phyloP scores from a whole-genome alignment of 2,329 filamentous ascomycete species.

The Myrmaecium sp. region DNA sequence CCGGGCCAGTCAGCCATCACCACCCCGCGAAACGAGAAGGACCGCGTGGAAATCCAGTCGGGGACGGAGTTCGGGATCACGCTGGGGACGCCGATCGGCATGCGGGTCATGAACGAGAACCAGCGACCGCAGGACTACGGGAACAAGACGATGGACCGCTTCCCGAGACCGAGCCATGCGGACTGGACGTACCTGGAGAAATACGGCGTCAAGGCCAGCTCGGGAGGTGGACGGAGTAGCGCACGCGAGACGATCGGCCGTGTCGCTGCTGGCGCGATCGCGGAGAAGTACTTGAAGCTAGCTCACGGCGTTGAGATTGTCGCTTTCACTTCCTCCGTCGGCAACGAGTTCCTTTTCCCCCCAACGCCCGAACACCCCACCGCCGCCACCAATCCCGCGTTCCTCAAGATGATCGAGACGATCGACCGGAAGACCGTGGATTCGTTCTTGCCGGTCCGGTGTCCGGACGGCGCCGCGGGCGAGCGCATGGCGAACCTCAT shows the following conservation, averaged over 20 bases:
- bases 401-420: slow-evolving; percentile 54
- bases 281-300: slow-evolving; percentile 75
- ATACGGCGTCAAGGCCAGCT: slow-evolving; percentile 85
- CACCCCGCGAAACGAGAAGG: slow-evolving; percentile 84
- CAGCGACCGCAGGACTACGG: slow-evolving; percentile 87
- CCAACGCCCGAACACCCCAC: slow-evolving; percentile 51
- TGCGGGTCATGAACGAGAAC: slow-evolving; percentile 82
- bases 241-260: slow-evolving; percentile 90
- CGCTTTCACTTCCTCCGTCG: slow-evolving; percentile 76
- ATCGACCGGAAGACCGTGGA: slow-evolving; percentile 68
- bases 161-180: slow-evolving; percentile 80
- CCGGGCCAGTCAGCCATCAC: slow-evolving; percentile 83
- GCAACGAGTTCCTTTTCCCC: slow-evolving; percentile 60
- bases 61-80: slow-evolving; percentile 83
- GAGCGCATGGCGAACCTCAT: slow-evolving; percentile 65
- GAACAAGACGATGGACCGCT: slow-evolving; percentile 74
- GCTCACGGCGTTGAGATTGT: slow-evolving; percentile 81
- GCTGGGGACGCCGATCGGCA: slow-evolving; percentile 75
- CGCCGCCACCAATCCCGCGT: slow-evolving; percentile 59
- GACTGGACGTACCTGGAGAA: slow-evolving; percentile 97
- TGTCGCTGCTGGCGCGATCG: slow-evolving; percentile 80
- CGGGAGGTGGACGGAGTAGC: slow-evolving; percentile 74
- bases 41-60: slow-evolving; percentile 79
- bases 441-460: slow-evolving; percentile 68
- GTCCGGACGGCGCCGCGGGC: slow-evolving; percentile 50